Base-by-base conservation (phyloP, 2,329 filamentous ascomycete genomes). In the Byssothecium circinans region DNA sequence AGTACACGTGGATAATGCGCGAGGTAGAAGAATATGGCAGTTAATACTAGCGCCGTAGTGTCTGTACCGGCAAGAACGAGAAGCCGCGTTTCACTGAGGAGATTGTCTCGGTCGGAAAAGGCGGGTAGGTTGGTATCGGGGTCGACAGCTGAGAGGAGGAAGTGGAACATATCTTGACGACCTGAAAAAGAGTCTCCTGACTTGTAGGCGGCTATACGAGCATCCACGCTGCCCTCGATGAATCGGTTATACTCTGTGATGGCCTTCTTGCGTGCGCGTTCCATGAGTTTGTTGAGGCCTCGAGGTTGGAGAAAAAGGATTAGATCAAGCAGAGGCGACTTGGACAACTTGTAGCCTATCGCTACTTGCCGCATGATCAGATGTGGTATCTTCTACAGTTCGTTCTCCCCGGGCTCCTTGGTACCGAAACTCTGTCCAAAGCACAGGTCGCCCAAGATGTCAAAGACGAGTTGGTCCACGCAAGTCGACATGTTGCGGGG, bases 371-470 rank as follows among this genome's bases (percentile, higher is more conserved):
- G 36, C 45, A 52, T 39, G 17, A 52, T 42, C 14, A 45, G 34
- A 27, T 56, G 45, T 4, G 55, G 53, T 1, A 56, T 27, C 5
- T 41, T 33, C 41, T 52, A 52, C 30, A 56, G 36, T 37, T 32
- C 39, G 30, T 56, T 56, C 33, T 50, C 37, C 7, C 58, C 58
- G 0, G 59, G 47, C 39, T 64, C 58, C 23, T 73, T 62, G 57
- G 65, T 67, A 32, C 57, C 47, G 52, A 74, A 69, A 25, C 58
- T 45, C 42, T 68, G 60, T 6, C 67, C 67, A 50, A 71, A 68
- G 35, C 58, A 65, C 2, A 74, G 54, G 37, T 75, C 71, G 8
- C 71, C 72, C 62, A 78, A 72, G 30, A 78, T 67, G 45, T 78
- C 75, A 49, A 77, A 72, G 23, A 69, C 60, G 30, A 77, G 60